Percentiles rank a stretch among this genome's conserved stretches.
phyloP scores from a whole-genome alignment of 805 yeast genomes.

The Sungouiella thailandica region DNA sequence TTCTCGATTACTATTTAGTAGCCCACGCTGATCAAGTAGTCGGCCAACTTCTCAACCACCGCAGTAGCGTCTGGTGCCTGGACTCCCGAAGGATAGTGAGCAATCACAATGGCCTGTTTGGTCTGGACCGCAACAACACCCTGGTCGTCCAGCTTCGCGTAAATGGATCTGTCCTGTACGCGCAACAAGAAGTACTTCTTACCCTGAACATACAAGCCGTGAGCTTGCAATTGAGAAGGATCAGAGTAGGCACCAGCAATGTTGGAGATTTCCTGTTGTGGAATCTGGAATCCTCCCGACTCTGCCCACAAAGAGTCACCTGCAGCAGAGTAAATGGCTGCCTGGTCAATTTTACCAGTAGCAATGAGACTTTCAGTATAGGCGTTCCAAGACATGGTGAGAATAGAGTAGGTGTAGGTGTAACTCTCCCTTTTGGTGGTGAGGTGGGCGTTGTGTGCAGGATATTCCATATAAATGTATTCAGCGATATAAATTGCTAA shows the following conservation, averaged over 20 bases:
- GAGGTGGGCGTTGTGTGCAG: no score
- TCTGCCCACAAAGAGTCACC: slow-evolving; percentile 96
- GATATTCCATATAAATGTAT: no score
- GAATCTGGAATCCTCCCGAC: slow-evolving; percentile 60
- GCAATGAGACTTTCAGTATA: slow-evolving; percentile 90
- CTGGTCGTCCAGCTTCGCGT: slow-evolving; percentile 84
- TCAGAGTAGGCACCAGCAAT: slow-evolving; percentile 78
- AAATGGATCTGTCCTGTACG: slow-evolving; percentile 90
- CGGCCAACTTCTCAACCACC: slow-evolving; percentile 93
- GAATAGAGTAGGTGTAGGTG: no score
- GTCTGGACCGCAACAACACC: slow-evolving; percentile 92
- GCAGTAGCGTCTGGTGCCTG: slow-evolving; percentile 94
- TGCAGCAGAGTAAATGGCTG: slow-evolving; percentile 89
- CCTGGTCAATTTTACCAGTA: slow-evolving; percentile 82
- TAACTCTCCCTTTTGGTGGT: no score
- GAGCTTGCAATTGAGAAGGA: slow-evolving; percentile 73
- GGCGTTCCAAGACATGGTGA: slow-evolving; percentile 48
- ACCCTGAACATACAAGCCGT: slow-evolving; percentile 80
- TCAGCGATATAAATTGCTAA: no score
- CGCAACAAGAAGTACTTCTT: slow-evolving; percentile 82
- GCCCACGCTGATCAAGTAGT: slow-evolving; percentile 83
- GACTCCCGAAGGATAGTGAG: slow-evolving; percentile 89
- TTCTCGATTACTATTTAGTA: no score
- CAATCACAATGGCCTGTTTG: slow-evolving; percentile 84
- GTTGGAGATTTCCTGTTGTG: slow-evolving; percentile 64